Percentiles rank a stretch among this genome's conserved stretches.
These are phyloP conservation scores for Arthrinium phaeospermum DNA, from an alignment of 2,329 filamentous ascomycete genomes.

Conservation along the genomic window DNA sequence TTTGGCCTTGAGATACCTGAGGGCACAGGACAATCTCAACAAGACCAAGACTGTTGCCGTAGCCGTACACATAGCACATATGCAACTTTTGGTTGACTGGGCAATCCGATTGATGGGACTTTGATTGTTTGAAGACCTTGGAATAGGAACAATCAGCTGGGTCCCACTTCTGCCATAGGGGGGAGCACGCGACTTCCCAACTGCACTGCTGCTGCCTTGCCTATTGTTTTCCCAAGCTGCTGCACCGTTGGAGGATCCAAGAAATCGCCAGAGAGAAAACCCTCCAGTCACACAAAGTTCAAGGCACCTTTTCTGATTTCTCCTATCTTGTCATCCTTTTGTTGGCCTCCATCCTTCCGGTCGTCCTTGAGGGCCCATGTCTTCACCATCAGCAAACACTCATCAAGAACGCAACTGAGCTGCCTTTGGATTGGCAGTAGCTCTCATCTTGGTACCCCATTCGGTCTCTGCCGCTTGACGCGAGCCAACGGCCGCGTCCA, in stretches of 20 bases:
- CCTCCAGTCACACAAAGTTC: neutral
- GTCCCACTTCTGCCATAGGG: slow-evolving; percentile 13
- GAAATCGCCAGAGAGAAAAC: neutral
- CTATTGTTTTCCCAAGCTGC: neutral
- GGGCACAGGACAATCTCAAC: neutral
- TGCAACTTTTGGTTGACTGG: neutral
- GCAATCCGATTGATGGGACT: neutral
- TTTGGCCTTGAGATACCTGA: neutral
- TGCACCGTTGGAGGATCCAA: neutral
- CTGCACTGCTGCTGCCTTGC: neutral
- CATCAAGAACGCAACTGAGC: neutral
- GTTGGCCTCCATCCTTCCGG: neutral
- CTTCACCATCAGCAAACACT: neutral
- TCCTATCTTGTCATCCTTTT: neutral
- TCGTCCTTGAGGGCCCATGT: neutral
- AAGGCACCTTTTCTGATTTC: neutral
- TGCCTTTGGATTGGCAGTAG: neutral
- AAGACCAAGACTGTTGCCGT: neutral
- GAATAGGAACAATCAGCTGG: neutral
- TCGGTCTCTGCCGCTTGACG: neutral
- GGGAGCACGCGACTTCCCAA: neutral
- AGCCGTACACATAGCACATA: neutral
- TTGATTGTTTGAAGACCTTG: neutral
- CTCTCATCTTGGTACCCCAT: neutral
- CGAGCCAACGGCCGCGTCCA: neutral